Base-by-base conservation (phyloP, 441 rosid species). In the Aquilaria agallochum region DNA sequence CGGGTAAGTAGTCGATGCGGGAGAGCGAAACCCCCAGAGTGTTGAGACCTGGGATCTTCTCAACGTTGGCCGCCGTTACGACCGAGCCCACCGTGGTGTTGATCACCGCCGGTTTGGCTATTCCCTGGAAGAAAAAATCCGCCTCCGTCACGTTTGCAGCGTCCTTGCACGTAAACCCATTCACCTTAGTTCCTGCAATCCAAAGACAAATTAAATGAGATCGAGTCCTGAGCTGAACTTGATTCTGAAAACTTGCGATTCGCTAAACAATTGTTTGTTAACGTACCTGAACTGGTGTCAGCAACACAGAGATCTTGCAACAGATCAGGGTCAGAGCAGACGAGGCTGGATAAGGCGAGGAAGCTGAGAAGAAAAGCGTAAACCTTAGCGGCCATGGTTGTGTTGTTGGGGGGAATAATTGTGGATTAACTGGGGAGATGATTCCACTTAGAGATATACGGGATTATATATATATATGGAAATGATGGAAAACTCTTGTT, bases 301-400 rank as follows among this genome's bases (percentile, higher is more conserved):
- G 93, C 95, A 1, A 90, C 97, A 58, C 97, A 88, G 31, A 88
- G 66, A 74, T 93, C 98, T 70, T 90, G 97, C 63, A 88, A 96
- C 50, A 66, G 55, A 72, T 93, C 96, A 12, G 95, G 90, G 63
- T 90, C 97, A 48, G 69, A 78, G 45, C 88, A 87, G 10, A 73
- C 15, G 45, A 66, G 47, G 48, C 64, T 31, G 13, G 59, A 59
- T 56, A 80, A 27, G 59, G 77, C 67, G 15, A 74, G 36, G 27
- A 78, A 61, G 56, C 59, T 9, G 69, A 77, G 59, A 9, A 88
- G 60, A 67, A 30, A 79, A 1, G 52, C 33, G 54, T 58, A 70
- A 46, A 62, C 0, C 31, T 30, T 76, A n/a, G 72, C 33, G 5
- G 67, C 67, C 89, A 83, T 82, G 60, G 5, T 63, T 63, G 45